Evolutionary conservation across 176 grass and related monocot species (phyloP), one percentile per base, ranked within the genome.

Genomic region (Alloteropsis semialata): DNA sequence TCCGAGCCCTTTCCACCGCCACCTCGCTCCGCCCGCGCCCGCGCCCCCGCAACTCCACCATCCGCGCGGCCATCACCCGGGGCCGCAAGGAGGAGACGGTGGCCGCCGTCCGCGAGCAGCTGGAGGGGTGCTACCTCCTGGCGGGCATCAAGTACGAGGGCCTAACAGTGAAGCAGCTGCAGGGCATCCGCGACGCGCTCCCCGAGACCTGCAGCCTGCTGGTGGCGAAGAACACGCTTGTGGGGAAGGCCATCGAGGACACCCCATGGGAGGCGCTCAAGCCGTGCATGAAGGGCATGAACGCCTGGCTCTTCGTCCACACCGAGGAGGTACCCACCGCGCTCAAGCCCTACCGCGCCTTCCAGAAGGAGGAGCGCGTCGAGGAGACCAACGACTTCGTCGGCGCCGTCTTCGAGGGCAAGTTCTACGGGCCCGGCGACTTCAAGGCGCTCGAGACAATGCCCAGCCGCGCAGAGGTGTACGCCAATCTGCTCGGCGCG

Each of bases 271-370:
- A 95, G 76, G 81, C 91, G 56, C 90, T 98, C 45, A 88, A 81
- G 65, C 90, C 95, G 51, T 95, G 90, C 88, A 90, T 92, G 89
- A 98, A 86, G 84, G 96, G 96, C 33, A 95, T 95, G 96, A 98
- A 98, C 48, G 96, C 96, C 60, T 98, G 91, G 87, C 96, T 98
- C 71, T 98, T 98, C 53, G 92, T 98, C 54, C 92, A 93, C 78
- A 95, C 92, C 34, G 96, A 98, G 83, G 96, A 98, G 80, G 92
- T 98, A 10, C 92, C 96, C 17, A 78, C 64, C 22, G 90, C 90
- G 32, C 79, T 98, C 71, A 95, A 95, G 55, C 96, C 96, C 34
- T 98, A 89, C 87, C 83, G 92, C 51, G 66, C 80, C 3, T 91
- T 98, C 78, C 96, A 98, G 82, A 86, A 89, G 75, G 90, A 98